Evolutionary conservation across 192 early-diverging fungal species (phyloP).

Genomic region (Gonapodya prolifera): DNA sequence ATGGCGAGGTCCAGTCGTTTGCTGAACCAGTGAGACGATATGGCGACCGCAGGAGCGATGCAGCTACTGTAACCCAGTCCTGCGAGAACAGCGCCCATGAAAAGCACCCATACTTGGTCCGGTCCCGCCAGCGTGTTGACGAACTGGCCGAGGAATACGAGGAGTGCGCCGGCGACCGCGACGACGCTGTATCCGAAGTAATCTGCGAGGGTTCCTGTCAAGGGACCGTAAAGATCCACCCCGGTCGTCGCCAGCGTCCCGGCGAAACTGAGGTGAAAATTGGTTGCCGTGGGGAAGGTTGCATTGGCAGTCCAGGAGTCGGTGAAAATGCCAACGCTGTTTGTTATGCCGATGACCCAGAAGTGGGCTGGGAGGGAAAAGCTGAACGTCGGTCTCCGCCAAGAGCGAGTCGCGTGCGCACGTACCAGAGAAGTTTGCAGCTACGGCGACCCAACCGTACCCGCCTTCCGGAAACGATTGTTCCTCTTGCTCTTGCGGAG

Average conservation of each 20-base stretch:
- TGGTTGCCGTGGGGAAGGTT: neutral
- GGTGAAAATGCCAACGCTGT: neutral
- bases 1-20: slow-evolving; percentile 50
- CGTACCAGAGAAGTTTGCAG: too few relatives aligned
- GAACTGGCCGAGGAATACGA: slow-evolving; percentile 24
- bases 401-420: too few relatives aligned
- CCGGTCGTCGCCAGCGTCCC: neutral
- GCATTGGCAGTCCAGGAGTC: neutral
- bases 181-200: slow-evolving; percentile 36
- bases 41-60: slow-evolving; percentile 50
- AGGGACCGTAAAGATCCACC: neutral
- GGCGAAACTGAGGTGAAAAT: neutral
- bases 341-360: neutral
- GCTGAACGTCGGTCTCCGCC: too few relatives aligned
- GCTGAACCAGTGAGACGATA: slow-evolving; percentile 59
- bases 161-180: slow-evolving; percentile 25
- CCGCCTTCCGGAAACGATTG: too few relatives aligned
- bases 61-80: slow-evolving; percentile 55
- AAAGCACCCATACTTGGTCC: slow-evolving; percentile 51
- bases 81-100: slow-evolving; percentile 55
- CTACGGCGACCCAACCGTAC: too few relatives aligned
- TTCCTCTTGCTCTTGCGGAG: too few relatives aligned
- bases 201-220: slow-evolving; percentile 15
- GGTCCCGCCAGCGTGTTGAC: slow-evolving; percentile 32
- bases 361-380: neutral